These are phyloP conservation scores for Tardiomyces blankii DNA, from an alignment of 1,139 yeast species.

Conservation along the genomic window DNA sequence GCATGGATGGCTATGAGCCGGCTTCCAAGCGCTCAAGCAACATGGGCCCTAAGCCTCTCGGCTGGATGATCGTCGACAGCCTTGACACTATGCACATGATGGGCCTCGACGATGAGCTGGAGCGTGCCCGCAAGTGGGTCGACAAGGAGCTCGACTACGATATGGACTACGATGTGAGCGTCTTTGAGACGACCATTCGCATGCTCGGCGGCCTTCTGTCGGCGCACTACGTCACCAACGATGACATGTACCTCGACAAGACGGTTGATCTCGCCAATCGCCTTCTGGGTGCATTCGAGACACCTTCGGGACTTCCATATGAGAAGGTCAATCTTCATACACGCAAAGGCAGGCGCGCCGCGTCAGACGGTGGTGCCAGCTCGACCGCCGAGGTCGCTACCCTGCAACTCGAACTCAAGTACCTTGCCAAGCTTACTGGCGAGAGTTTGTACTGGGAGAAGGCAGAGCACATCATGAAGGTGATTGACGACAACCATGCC, in stretches of 20 bases:
- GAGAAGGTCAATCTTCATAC: slow-evolving; percentile 64
- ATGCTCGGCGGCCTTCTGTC: slow-evolving; percentile 89
- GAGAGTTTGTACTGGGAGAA: slow-evolving; percentile 68
- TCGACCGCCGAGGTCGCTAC: slow-evolving; percentile 91
- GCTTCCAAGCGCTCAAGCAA: slow-evolving; percentile 51
- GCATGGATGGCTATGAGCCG: slow-evolving; percentile 60
- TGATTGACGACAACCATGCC: slow-evolving; percentile 51
- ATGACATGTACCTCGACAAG: slow-evolving; percentile 61
- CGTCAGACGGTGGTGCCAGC: slow-evolving; percentile 57
- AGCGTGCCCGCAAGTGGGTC: slow-evolving; percentile 66
- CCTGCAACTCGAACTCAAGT: slow-evolving; percentile 79
- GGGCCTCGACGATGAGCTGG: slow-evolving; percentile 60
- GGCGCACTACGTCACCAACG: slow-evolving; percentile 63
- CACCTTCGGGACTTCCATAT: slow-evolving; percentile 60
- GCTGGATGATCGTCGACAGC: slow-evolving; percentile 92
- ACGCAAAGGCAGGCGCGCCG: slow-evolving; percentile 49
- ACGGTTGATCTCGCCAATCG: slow-evolving; percentile 59
- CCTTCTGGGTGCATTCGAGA: slow-evolving; percentile 52
- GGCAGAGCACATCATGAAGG: slow-evolving; percentile 61
- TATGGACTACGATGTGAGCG: slow-evolving; percentile 66
- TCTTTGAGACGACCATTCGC: slow-evolving; percentile 87
- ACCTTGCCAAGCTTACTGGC: slow-evolving; percentile 70
- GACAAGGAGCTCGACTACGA: slow-evolving; percentile 44
- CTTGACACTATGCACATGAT: slow-evolving; percentile 75
- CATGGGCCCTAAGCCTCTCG: slow-evolving; percentile 77